Evolutionary conservation across 2,329 filamentous ascomycete genomes (phyloP).

Genomic region (Phaeophleospora eucalypticola): DNA sequence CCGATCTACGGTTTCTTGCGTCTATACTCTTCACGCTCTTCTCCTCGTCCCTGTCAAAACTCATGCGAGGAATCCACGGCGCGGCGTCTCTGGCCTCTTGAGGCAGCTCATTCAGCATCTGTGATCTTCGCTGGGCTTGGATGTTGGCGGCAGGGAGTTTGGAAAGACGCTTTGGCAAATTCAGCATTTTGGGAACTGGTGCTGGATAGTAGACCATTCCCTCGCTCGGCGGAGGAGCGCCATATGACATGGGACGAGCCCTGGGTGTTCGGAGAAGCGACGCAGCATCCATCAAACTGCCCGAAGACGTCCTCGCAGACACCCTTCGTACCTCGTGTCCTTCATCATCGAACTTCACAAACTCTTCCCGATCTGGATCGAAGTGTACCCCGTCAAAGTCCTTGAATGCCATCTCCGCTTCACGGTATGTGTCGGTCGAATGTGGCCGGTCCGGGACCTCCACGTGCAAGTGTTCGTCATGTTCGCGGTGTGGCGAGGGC

Average conservation of each 20-base stretch:
- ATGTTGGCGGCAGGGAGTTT: constrained; percentile 62
- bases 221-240: constrained; percentile 60
- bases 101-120: constrained; percentile 56
- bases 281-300: constrained; percentile 25
- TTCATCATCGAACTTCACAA: constrained; percentile 29
- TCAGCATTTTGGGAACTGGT: constrained; percentile 88
- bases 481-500: constrained; percentile 22
- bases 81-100: constrained; percentile 52
- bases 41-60: constrained; percentile 15
- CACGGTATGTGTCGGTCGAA: constrained; percentile 60
- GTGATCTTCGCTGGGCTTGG: constrained; percentile 67
- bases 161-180: constrained; percentile 82
- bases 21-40: constrained; percentile 2
- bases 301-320: constrained; percentile 30
- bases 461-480: constrained; percentile 14
- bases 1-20: neutral
- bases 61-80: constrained; percentile 39
- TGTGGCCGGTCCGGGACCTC: constrained; percentile 40
- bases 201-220: constrained; percentile 94
- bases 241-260: constrained; percentile 53
- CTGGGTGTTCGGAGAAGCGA: constrained; percentile 29
- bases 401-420: constrained; percentile 64
- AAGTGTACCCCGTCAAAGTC: constrained; percentile 82
- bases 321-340: constrained; percentile 32
- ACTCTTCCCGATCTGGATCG: constrained; percentile 49